Evolutionary conservation across 176 grass and related monocot species (phyloP).

Genomic region (Aechmea fasciata): DNA sequence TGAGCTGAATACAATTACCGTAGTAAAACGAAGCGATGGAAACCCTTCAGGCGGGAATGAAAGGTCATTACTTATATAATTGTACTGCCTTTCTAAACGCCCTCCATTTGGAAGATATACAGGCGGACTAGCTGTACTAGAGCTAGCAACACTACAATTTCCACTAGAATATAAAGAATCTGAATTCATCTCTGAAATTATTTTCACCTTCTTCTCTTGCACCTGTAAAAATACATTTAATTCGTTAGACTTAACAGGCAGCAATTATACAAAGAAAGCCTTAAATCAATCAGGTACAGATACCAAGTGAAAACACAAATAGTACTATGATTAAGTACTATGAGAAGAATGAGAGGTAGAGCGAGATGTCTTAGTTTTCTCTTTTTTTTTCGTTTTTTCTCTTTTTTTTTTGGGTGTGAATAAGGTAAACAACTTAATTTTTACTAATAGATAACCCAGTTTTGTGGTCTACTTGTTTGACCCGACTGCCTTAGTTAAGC

Average conservation of each 20-base stretch:
- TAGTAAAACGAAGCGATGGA: slow-evolving; percentile 55
- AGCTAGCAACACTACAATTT: slow-evolving; percentile 45
- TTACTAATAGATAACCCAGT: too few relatives aligned
- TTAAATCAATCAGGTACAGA: not conserved
- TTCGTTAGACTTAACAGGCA: not conserved
- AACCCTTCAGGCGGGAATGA: slow-evolving; percentile 29
- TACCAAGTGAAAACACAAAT: too few relatives aligned
- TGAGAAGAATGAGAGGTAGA: too few relatives aligned
- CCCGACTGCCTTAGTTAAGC: too few relatives aligned
- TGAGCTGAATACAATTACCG: slow-evolving; percentile 71
- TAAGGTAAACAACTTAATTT: too few relatives aligned
- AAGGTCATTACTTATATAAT: not conserved
- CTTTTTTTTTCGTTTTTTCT: too few relatives aligned
- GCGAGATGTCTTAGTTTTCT: too few relatives aligned
- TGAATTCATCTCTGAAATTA: slow-evolving; percentile 74
- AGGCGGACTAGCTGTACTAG: slow-evolving; percentile 13
- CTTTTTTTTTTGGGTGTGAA: too few relatives aligned
- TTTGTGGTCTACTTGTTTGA: too few relatives aligned
- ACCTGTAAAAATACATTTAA: slow-evolving; percentile 35
- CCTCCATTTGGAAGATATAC: slow-evolving; percentile 46
- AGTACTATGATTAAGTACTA: too few relatives aligned
- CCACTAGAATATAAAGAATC: slow-evolving; percentile 35
- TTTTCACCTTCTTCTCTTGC: slow-evolving; percentile 98
- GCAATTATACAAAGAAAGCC: not conserved
- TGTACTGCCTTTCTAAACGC: slow-evolving; percentile 14